phyloP scores from a whole-genome alignment of 805 yeast species.

The Schwanniomyces vanrijiae region DNA sequence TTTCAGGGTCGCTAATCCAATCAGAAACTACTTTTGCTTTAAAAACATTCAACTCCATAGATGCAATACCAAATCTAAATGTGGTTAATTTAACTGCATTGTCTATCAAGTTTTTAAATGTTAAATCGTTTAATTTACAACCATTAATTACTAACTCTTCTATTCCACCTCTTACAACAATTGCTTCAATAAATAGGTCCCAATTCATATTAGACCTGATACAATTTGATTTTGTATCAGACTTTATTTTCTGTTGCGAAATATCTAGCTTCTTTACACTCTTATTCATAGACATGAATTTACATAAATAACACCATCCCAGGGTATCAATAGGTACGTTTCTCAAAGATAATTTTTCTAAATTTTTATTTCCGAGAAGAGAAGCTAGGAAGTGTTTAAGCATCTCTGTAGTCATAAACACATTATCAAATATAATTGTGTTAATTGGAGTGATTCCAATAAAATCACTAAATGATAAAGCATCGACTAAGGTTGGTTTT shows the following conservation, averaged over 20 bases:
- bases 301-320: conserved; percentile 55
- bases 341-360: conserved; percentile 54
- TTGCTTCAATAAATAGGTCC: conserved; percentile 45
- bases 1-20: conserved; percentile 46
- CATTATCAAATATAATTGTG: conserved; percentile 58
- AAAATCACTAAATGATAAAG: conserved; percentile 57
- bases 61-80: conserved; percentile 53
- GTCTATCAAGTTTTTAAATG: conserved; percentile 40
- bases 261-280: conserved; percentile 52
- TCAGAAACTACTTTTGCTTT: conserved; percentile 44
- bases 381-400: conserved; percentile 48
- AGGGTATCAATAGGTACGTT: conserved; percentile 53
- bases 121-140: conserved; percentile 45
- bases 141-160: conserved; percentile 61
- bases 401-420: conserved; percentile 55
- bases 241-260: conserved; percentile 54
- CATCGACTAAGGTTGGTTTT: conserved; percentile 57
- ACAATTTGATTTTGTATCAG: conserved; percentile 38
- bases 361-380: conserved; percentile 38
- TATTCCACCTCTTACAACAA: conserved; percentile 49
- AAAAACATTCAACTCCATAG: conserved; percentile 44
- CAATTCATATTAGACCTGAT: conserved; percentile 53
- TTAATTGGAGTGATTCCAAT: conserved; percentile 55
- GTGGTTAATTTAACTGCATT: conserved; percentile 44
- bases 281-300: conserved; percentile 43